These are phyloP conservation scores for Suhomyces sp. DNA, from an alignment of 805 yeast genomes.

Conservation along the genomic window DNA sequence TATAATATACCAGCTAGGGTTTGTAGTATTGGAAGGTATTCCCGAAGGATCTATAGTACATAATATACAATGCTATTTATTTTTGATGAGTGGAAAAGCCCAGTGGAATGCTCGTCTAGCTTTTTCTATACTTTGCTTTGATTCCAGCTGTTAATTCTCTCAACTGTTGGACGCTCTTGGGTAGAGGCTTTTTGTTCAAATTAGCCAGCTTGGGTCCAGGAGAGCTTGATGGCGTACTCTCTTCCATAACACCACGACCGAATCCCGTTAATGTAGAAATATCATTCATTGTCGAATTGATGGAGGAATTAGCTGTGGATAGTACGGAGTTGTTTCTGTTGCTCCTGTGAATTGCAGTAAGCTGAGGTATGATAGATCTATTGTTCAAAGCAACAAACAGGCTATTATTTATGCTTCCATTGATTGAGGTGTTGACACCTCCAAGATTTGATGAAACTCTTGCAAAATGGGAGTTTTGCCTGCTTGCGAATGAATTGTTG, in stretches of 20 bases:
- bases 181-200: slow-evolving; percentile 11
- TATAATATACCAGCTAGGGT: background rate
- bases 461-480: background rate
- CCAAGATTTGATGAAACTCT: background rate
- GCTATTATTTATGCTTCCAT: background rate
- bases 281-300: slow-evolving; percentile 18
- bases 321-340: slow-evolving; percentile 5
- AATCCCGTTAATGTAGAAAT: slow-evolving; percentile 32
- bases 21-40: background rate
- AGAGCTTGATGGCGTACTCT: slow-evolving; percentile 35
- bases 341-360: slow-evolving; percentile 5
- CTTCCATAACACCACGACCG: slow-evolving; percentile 36
- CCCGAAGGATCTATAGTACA: slow-evolving; percentile 2
- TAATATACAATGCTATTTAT: slow-evolving; percentile 4
- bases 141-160: slow-evolving; percentile 19
- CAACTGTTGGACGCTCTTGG: slow-evolving; percentile 22
- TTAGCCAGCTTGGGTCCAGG: slow-evolving; percentile 13
- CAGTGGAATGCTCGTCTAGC: background rate
- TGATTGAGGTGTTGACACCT: background rate
- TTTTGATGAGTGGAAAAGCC: background rate
- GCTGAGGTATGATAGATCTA: slow-evolving; percentile 10
- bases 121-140: slow-evolving; percentile 9
- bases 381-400: slow-evolving; percentile 2
- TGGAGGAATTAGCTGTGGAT: slow-evolving; percentile 17
- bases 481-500: background rate